Evolutionary conservation across 768 basidiomycete genomes (phyloP).

Genomic region (Phylloporus rhodoxanthus): DNA sequence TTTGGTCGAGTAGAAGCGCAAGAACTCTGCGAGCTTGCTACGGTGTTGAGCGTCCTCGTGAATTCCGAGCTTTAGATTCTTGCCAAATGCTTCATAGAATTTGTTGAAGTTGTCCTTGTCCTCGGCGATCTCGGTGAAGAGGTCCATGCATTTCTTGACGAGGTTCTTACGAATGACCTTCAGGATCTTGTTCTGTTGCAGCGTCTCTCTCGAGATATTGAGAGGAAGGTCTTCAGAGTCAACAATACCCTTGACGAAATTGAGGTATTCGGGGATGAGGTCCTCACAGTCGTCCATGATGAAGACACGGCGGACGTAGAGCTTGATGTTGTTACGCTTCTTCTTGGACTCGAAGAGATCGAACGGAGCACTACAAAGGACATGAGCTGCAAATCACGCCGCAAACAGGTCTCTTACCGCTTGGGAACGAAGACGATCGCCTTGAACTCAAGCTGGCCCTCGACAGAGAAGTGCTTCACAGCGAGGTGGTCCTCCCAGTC

Average conservation of each 20-base stretch:
- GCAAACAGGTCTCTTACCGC: slow-evolving; percentile 48
- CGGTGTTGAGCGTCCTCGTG: slow-evolving; percentile 99
- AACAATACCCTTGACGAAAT: slow-evolving; percentile 99
- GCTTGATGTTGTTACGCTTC: slow-evolving; percentile 99
- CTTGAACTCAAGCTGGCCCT: slow-evolving; percentile 99
- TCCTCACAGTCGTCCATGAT: slow-evolving; percentile 99
- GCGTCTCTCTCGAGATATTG: slow-evolving; percentile 99
- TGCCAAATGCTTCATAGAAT: slow-evolving; percentile 98
- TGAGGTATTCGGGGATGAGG: slow-evolving; percentile 98
- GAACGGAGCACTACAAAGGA: slow-evolving; percentile 74
- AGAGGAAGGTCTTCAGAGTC: slow-evolving; percentile 99
- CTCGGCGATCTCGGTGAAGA: slow-evolving; percentile 94
- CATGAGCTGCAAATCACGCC: background rate
- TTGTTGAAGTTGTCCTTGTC: slow-evolving; percentile 98
- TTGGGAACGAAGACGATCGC: slow-evolving; percentile 97
- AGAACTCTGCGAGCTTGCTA: slow-evolving; percentile 97
- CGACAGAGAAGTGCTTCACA: slow-evolving; percentile 99
- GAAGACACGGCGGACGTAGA: slow-evolving; percentile 99
- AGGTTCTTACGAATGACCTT: slow-evolving; percentile 99
- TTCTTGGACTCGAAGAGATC: slow-evolving; percentile 99
- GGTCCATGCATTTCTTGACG: slow-evolving; percentile 95
- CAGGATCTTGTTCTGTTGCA: slow-evolving; percentile 99
- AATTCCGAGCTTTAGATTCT: slow-evolving; percentile 99
- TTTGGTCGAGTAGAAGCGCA: slow-evolving; percentile 98
- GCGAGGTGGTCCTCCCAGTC: slow-evolving; percentile 99